Base-by-base conservation (phyloP, 192 early-diverging fungal species). In the Cetraspora pellucida region DNA sequence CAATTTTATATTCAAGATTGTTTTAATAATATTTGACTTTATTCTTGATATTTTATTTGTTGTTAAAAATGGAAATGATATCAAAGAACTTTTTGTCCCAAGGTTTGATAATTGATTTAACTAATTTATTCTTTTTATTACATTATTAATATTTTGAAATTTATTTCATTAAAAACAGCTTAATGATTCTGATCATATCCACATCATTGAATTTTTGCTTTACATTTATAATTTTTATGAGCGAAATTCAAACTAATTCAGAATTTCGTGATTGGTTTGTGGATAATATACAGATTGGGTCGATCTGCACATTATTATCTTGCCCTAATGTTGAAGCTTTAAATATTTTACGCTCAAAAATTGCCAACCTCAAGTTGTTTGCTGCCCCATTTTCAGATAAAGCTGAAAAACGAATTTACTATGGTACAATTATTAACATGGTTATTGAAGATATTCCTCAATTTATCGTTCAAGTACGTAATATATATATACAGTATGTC, bases 381-480 rank as follows among this genome's bases (percentile, higher is more conserved):
- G n/a, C 5, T 13, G 69, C 69, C 7, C 47, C 69, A 1, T 25
- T 52, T 14, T 28, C 25, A n/a, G 49, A 52, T n/a, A 17, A 6
- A 9, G 7, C 28, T 6, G 16, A 30, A 25, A 50, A 3, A 7
- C 19, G 11, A 21, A 71, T 71, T n/a, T 71, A 30, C 25, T 71
- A 21, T 21, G 47, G 23, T 16, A 52, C 46, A 25, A n/a, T 54
- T 47, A 5, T 30, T 23, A 49, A 30, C 2, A 16, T 71, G 52
- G 25, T 71, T 19, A 50, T 71, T 28, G 47, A 71, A 54, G 69
- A 71, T 47, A 54, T 71, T 49, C 28, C 50, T 16, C 69, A 71
- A 28, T 71, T 71, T 27, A 28, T 71, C 28, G 52, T 71, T 28
- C 69, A 71, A 16, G 69, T 71, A 21, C 13, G 37, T 46, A n/a